phyloP scores from a whole-genome alignment of 2,329 filamentous ascomycete species.

The Botrytis porri region DNA sequence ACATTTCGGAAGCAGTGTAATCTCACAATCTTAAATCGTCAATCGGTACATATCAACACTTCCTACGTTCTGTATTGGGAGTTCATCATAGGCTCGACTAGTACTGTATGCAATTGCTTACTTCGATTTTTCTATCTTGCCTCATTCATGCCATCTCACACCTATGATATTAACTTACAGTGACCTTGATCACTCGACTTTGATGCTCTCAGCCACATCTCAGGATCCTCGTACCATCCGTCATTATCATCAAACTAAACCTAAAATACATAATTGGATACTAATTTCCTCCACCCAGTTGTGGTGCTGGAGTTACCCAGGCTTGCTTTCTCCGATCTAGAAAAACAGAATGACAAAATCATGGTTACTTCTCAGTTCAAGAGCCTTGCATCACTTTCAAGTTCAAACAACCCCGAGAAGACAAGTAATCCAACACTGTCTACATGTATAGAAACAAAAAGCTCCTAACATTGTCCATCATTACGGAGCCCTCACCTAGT shows the following conservation, averaged over 20 bases:
- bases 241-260: neutral
- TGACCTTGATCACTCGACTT: neutral
- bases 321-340: neutral
- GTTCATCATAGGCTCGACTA: neutral
- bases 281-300: too few species aligned
- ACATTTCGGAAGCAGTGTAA: neutral
- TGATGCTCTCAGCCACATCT: neutral
- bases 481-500: neutral
- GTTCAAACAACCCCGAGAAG: neutral
- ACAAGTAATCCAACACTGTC: neutral
- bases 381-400: neutral
- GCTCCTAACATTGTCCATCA: neutral
- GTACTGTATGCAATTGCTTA: neutral
- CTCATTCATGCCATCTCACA: neutral
- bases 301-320: neutral
- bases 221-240: neutral
- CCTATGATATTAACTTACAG: neutral
- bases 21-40: neutral
- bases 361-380: too few species aligned
- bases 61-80: too few species aligned
- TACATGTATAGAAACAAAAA: neutral
- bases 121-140: neutral
- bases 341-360: neutral
- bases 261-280: neutral
- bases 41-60: neutral